Base-by-base conservation (phyloP, 2,329 filamentous ascomycete genomes). In the Orbilia blumenaviensis region DNA sequence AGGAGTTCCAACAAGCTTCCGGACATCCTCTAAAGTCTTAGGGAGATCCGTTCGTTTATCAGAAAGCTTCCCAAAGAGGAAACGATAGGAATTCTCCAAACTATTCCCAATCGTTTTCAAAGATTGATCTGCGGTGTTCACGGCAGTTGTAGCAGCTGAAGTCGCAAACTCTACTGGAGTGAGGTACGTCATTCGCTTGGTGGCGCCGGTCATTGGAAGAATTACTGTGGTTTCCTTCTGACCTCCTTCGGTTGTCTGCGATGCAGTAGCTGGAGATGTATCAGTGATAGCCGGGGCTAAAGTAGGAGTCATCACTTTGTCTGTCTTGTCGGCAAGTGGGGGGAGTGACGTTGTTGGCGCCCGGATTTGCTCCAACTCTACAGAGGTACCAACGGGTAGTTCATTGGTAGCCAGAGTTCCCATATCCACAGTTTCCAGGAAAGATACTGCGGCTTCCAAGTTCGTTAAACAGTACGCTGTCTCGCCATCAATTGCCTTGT, bases 381-480 rank as follows among this genome's bases (percentile, higher is more conserved):
- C 36, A 29, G 48, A 7, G 14, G 29, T 16, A 16, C 42, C 48
- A 9, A 41, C 18, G 1, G 3, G 23, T 16, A 16, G 9, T 29
- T 66, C 61, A 29, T 48, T 60, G 6, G 46, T 21, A 14, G 56
- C 89, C 5, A 99, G 85, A 25, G 92, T 97, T 5, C 94, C 92
- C 23, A 99, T 86, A 82, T 99, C 95, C 27, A 99, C 95, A 0
- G 94, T 98, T 81, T 98, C 92, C 12, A 99, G 85, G 81, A 99
- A 99, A 62, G 91, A 94, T 67, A 98, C 93, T 71, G 94, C 92
- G 16, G 95, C 95, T 83, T 99, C 95, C 0, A 99, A 87, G 79
- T 97, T 99, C 42, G 96, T 97, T 69, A 99, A 85, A 81, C 95
- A 98, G 83, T 99, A 99, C 0, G 95, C 94, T 10, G 94, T 91